Evolutionary conservation across 345 rosid genomes (phyloP), one percentile per base, ranked within the genome.

Genomic region (Aquilaria sinensis): DNA sequence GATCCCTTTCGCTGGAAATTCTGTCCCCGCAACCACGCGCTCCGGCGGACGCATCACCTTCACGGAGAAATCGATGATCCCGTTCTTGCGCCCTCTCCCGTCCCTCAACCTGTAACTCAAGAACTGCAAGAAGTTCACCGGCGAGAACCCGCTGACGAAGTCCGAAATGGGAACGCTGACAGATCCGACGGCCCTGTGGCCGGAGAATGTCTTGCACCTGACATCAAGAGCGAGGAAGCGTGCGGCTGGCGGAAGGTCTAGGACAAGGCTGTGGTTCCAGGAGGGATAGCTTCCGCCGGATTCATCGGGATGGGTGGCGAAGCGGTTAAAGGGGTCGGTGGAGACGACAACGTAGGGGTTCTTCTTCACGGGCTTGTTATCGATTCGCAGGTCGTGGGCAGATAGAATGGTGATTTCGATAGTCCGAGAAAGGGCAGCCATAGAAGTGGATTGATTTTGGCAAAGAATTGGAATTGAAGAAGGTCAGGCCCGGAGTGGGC

Each of bases 41-140:
- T 66, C 74, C 55, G 56, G 66, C 0, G 69, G 68, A 70, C 43
- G 41, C n/a, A 69, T 83, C 10, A 84, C 81, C 64, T 78, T 78
- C 1, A 85, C 83, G 0, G 96, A 91, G 1, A 91, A 67, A 60
- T 91, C 86, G 0, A 91, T 53, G 34, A 91, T 79, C 0, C 96
- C 92, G 3, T 83, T 75, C 68, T 69, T 78, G 2, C 68, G 59
- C 15, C 89, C 78, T 14, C 47, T 68, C 0, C 53, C 51, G 43
- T 91, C 84, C 55, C 82, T 73, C 43, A 91, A 70, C 56, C 97
- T 73, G 32, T 88, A 88, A 66, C 96, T 90, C 81, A 90, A 70
- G 47, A 90, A 78, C 6, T 82, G 90, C 31, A 84, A 58, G 67
- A 77, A 72, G n/a, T 76, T 82, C 16, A 51, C 77, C 0, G 89